Base-by-base conservation (phyloP, 2,329 filamentous ascomycete species). In the Domatiomyces catenatus region DNA sequence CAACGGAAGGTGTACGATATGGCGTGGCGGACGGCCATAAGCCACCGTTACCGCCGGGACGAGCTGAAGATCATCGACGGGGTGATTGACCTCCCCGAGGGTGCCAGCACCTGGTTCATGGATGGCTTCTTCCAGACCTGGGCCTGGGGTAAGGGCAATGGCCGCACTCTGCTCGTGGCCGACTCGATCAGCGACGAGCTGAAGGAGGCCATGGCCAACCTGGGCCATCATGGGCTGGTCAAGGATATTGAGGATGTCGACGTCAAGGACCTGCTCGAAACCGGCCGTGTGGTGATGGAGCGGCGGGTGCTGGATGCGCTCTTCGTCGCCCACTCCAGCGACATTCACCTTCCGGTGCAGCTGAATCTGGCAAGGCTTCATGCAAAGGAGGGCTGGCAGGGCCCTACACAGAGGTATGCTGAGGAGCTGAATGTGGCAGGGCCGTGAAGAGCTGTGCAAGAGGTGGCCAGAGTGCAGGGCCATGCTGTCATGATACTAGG, bases 1-100 rank as follows among this genome's bases (percentile, higher is more conserved):
- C 88, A 84, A 60, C 76, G 77, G 64, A 96, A 96, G 72, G 79
- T 94, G 46, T 98, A 98, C 71, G 89, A 96, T 68, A 75, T 93
- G 60, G 92, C 92, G 8, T 96, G 87, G 86, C 80, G 92, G 64
- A 96, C 85, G 44, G 92, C 92, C 8, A 75, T 98, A 57, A 92
- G 84, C 63, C 94, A 94, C 72, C 81, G 92, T 53, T 96, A 92
- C 69, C 76, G 83, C 58, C 80, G 81, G 58, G 92, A 89, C 47
- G 86, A 96, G 71, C 71, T 98, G 61, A 73, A 95, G 57, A 79
- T 98, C 43, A 81, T 92, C 61, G 82, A 90, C 62, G 83, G 87
- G 62, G 81, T 88, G 56, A 77, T 94, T 55, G 68, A 75, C 53
- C 71, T 80, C 45, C 81, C 83, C 51, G 70, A 76, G 44, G 63